These are phyloP conservation scores for Amaranthus palmeri DNA, from an alignment of 148 eudicot genomes.

Conservation along the genomic window DNA sequence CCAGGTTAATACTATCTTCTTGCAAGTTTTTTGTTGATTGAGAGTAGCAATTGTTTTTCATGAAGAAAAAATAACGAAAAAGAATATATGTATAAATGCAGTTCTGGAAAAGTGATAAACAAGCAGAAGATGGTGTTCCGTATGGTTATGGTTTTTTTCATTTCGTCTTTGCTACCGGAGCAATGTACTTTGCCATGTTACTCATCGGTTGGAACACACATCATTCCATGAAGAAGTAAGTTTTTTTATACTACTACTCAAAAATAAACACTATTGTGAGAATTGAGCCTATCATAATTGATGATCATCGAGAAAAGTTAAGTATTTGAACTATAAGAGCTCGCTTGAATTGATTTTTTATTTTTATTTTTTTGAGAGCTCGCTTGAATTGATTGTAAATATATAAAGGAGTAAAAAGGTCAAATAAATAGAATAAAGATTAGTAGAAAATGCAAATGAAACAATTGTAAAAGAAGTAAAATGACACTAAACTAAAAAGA, in stretches of 20 bases:
- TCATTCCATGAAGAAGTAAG: constrained; percentile 68
- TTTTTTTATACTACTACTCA: neutral
- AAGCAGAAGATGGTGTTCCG: constrained; percentile 64
- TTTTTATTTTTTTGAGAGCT: too few relatives aligned
- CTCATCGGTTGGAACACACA: constrained; percentile 77
- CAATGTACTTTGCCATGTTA: constrained; percentile 89
- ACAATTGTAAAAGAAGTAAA: too few relatives aligned
- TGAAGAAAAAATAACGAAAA: neutral
- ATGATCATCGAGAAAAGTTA: too few relatives aligned
- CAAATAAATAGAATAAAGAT: too few relatives aligned
- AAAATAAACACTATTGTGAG: too few relatives aligned
- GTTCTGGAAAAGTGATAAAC: constrained; percentile 49
- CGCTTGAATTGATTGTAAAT: too few relatives aligned
- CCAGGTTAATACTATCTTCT: constrained; percentile 41
- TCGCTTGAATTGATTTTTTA: too few relatives aligned
- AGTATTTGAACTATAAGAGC: too few relatives aligned
- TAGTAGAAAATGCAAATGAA: too few relatives aligned
- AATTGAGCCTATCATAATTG: too few relatives aligned
- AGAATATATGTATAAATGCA: constrained; percentile 26
- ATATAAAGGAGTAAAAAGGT: too few relatives aligned
- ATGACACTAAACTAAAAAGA: too few relatives aligned
- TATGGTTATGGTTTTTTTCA: constrained; percentile 88
- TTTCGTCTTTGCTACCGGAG: constrained; percentile 81
- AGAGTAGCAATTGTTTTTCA: neutral
- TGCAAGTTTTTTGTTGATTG: neutral